Conservation (phyloP, 2,329 filamentous ascomycete species). For the Arthrobotrys conoides region DNA sequence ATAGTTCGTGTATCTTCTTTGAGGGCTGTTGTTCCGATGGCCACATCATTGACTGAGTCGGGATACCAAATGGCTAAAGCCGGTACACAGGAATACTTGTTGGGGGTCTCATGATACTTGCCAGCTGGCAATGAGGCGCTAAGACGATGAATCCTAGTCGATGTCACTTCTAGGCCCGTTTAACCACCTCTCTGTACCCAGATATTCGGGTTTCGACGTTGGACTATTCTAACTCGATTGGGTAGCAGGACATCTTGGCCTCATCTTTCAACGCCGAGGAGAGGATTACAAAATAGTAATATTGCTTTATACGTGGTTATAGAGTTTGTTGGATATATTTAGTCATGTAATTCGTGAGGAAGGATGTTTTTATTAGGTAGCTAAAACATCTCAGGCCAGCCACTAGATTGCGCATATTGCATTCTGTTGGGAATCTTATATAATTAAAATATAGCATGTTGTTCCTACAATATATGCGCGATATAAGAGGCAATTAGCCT, state of each 20-base stretch:
- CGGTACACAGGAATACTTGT: conserved; percentile 28
- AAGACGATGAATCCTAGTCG: conserved; percentile 10
- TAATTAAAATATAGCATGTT: too few relatives aligned
- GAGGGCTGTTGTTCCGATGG: conserved; percentile 4
- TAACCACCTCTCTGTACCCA: conserved; percentile 5
- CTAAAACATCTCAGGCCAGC: too few relatives aligned
- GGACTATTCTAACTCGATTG: neutral
- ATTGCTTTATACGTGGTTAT: neutral
- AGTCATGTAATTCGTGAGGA: too few relatives aligned
- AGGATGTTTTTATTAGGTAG: too few relatives aligned
- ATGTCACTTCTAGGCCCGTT: conserved; percentile 10
- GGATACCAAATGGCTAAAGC: conserved; percentile 15
- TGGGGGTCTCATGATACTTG: conserved; percentile 14
- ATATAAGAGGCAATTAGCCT: too few relatives aligned
- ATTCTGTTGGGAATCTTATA: too few relatives aligned
- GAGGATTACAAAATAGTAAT: neutral
- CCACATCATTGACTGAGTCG: conserved; percentile 12
- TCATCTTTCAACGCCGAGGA: neutral
- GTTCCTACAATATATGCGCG: too few relatives aligned
- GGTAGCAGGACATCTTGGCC: neutral
- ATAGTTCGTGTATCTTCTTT: neutral
- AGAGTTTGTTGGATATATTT: neutral
- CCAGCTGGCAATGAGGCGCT: conserved; percentile 31
- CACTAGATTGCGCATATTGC: too few relatives aligned
- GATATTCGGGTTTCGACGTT: neutral